Conservation (phyloP, 768 basidiomycete genomes). For the Agrocybe praecox region DNA sequence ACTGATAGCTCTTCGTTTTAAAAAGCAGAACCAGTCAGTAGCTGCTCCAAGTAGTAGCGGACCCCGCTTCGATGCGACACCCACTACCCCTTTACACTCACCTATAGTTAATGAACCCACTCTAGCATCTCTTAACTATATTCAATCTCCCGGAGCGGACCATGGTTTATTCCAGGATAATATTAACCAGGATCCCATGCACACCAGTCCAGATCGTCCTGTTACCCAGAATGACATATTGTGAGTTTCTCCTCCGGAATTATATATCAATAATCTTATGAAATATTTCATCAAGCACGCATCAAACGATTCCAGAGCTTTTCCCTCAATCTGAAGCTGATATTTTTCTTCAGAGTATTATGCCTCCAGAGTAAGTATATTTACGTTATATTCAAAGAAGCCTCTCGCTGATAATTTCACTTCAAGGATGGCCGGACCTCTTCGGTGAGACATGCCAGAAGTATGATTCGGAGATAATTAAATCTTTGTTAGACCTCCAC, state of each 20-base stretch:
- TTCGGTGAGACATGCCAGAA: constrained; percentile 25
- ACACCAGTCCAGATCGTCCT: neutral
- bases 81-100: constrained; percentile 1
- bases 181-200: neutral
- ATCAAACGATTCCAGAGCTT: constrained; percentile 1
- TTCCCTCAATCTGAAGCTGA: constrained; percentile 25
- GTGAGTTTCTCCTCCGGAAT: neutral
- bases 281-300: constrained; percentile 3
- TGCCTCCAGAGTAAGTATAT: constrained; percentile 40
- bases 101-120: constrained; percentile 16
- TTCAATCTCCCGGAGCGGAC: constrained; percentile 4
- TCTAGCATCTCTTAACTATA: constrained; percentile 19
- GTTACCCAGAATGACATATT: neutral
- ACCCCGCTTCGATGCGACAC: neutral
- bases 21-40: constrained; percentile 29
- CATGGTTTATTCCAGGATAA: neutral
- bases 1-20: constrained; percentile 40
- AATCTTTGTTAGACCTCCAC: constrained; percentile 18
- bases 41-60: neutral
- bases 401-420: neutral
- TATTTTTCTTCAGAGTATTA: constrained; percentile 37
- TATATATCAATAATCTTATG: neutral
- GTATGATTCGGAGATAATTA: neutral
- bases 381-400: neutral
- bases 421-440: constrained; percentile 36